Conservation (phyloP, 805 yeast species). For the Ogataea methylovora region DNA sequence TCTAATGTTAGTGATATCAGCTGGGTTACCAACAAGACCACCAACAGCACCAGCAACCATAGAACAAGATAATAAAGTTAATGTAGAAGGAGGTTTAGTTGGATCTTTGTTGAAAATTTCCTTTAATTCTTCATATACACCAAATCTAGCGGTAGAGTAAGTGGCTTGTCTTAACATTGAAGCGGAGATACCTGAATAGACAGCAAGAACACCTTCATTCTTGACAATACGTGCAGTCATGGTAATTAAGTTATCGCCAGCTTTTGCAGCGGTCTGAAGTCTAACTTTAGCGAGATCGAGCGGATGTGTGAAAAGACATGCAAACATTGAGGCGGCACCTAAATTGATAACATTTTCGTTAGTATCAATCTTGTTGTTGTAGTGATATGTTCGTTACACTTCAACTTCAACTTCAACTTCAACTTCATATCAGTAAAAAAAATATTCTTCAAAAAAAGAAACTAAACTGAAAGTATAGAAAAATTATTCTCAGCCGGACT, state of each 20-base stretch:
- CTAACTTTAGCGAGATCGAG: slow-evolving; percentile 83
- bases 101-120: slow-evolving; percentile 36
- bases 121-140: slow-evolving; percentile 74
- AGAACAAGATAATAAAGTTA: slow-evolving; percentile 62
- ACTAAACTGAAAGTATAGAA: too few species aligned
- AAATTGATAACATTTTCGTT: neutral
- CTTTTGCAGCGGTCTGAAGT: slow-evolving; percentile 65
- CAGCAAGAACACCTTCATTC: slow-evolving; percentile 59
- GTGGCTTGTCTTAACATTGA: slow-evolving; percentile 81
- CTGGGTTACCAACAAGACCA: slow-evolving; percentile 81
- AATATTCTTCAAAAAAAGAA: too few species aligned
- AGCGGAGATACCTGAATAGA: slow-evolving; percentile 81
- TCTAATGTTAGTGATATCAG: slow-evolving; percentile 80
- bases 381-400: slow-evolving; percentile 30
- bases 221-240: slow-evolving; percentile 55
- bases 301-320: slow-evolving; percentile 70
- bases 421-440: slow-evolving; percentile 1
- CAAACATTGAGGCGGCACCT: slow-evolving; percentile 63
- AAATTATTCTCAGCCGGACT: too few species aligned
- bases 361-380: too few species aligned
- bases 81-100: slow-evolving; percentile 44
- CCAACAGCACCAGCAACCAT: slow-evolving; percentile 85
- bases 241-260: slow-evolving; percentile 54
- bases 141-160: slow-evolving; percentile 80
- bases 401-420: too few species aligned